Percentiles rank a stretch among this genome's conserved stretches.
These are phyloP conservation scores for Phytophthora palmivora DNA, from an alignment of 352 stramenopile species.

Conservation along the genomic window DNA sequence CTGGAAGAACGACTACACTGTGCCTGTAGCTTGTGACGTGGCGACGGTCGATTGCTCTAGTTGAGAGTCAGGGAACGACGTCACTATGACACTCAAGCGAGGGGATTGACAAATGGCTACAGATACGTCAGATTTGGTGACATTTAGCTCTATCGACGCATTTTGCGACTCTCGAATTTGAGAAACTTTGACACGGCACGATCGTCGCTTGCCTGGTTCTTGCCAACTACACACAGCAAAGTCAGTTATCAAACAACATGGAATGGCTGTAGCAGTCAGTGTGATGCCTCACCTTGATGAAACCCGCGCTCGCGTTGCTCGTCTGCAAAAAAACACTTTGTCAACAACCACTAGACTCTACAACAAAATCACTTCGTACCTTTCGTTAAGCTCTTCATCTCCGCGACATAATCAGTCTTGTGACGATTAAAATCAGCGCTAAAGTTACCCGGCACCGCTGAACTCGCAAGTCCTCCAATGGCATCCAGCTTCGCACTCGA, in stretches of 20 bases:
- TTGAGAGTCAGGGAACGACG: conserved; percentile 25
- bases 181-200: conserved; percentile 71
- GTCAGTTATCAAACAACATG: no score
- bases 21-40: conserved; percentile 27
- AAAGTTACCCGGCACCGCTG: conserved; percentile 73
- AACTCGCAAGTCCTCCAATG: conserved; percentile 49
- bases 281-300: conserved; percentile 42
- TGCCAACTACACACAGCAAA: conserved; percentile 45
- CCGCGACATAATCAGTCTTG: conserved; percentile 62
- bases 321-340: conserved; percentile 42
- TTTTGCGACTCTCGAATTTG: conserved; percentile 73
- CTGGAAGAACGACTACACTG: background rate
- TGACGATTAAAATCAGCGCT: conserved; percentile 85
- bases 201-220: conserved; percentile 72
- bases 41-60: no score
- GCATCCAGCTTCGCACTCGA: conserved; percentile 21
- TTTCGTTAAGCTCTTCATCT: conserved; percentile 74
- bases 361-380: conserved; percentile 33
- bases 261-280: background rate
- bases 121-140: background rate
- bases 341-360: conserved; percentile 8
- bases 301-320: conserved; percentile 78
- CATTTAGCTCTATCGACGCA: conserved; percentile 25
- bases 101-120: background rate
- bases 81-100: conserved; percentile 16